Evolutionary conservation across 2,329 filamentous ascomycete species (phyloP), one percentile per base, ranked within the genome.

Genomic region (Canariomyces notabilis): DNA sequence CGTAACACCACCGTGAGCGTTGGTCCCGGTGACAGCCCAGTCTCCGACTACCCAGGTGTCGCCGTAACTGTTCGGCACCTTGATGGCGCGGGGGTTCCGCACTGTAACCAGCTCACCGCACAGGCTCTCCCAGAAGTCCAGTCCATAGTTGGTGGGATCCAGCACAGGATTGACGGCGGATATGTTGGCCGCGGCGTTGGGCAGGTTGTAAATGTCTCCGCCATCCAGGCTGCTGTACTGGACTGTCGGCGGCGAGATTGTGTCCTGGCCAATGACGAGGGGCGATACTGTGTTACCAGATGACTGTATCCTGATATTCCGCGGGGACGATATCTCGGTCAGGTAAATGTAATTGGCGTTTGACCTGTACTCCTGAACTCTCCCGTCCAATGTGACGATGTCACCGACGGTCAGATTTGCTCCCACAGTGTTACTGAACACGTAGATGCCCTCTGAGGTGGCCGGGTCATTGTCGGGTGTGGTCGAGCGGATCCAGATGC

Each of bases 41-140:
- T 79, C 70, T 3, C 84, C 83, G 15, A 77, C 67, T 5, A 87
- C 75, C 82, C 83, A 87, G 4, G 80, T 80, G 56, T 88, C 83
- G 19, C 82, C 82, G 57, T 74, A 86, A 44, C 63, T 67, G 60
- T 82, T 87, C 2, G 83, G 79, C 45, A 76, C 77, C 41, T 73
- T 71, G 37, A 86, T 64, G 35, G 77, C 79, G 11, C 67, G 72
- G 1, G 80, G 76, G 37, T 66, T 71, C 54, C 71, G 71, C 37
- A 87, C 67, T 0, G 78, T 85, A 12, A 88, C 82, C 6, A 86
- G 69, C 63, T 87, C 81, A 21, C 83, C 84, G 44, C 69, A 71
- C 48, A 87, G 64, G 51, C 76, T 82, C 71, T 87, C 80, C 84
- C 83, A 87, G 59, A 87, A 88, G 61, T 87, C 84, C 22, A 87